Base-by-base conservation (phyloP, 208 protist genomes). In the Phytomonas sp. region DNA sequence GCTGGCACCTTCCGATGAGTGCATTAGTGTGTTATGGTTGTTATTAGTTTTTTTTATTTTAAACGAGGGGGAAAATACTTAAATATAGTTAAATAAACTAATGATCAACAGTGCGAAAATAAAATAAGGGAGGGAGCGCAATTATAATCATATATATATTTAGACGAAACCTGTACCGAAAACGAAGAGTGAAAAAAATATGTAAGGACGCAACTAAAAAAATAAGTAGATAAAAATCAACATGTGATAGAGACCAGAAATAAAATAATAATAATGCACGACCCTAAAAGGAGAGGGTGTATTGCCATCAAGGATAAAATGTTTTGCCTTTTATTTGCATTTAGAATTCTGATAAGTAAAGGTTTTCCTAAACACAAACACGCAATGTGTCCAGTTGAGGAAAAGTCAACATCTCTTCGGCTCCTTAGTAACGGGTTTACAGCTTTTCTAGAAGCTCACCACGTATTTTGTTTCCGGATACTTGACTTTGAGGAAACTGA, bases 1-100 rank as follows among this genome's bases (percentile, higher is more conserved):
- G 61, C 88, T 94, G 76, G 84, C 84, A 29, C 91, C 91, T 49
- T 96, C 86, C 66, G 94, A 91, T 30, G 86, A 67, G 59, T 94
- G 75, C 91, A 94, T 94, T 12, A 10, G 5, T 37, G 34, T 4
- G 12, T 49, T 49, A 49, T 19, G 6, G 14, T 19, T 4, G 40
- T 49, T 49, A 49, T 49, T 49, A 49, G 30, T 64, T n/a, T 19
- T 4, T 49, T 23, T 19, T 16, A 19, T 49, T 49, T 49, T 49
- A 49, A 49, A 49, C 40, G 40, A 49, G 14, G 19, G 19, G 40
- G 14, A 49, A 49, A 49, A 3, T 49, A 49, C 40, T 49, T 49
- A 49, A 49, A 49, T 49, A 49, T 49, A 49, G 14, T 49, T 4
- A 19, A 12, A 12, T 12, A 49, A 49, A 49, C 40, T 49, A 16